Percentiles rank a stretch among this genome's conserved stretches.
Conservation (phyloP, 179 eudicot genomes). For the Vitellaria paradoxa region DNA sequence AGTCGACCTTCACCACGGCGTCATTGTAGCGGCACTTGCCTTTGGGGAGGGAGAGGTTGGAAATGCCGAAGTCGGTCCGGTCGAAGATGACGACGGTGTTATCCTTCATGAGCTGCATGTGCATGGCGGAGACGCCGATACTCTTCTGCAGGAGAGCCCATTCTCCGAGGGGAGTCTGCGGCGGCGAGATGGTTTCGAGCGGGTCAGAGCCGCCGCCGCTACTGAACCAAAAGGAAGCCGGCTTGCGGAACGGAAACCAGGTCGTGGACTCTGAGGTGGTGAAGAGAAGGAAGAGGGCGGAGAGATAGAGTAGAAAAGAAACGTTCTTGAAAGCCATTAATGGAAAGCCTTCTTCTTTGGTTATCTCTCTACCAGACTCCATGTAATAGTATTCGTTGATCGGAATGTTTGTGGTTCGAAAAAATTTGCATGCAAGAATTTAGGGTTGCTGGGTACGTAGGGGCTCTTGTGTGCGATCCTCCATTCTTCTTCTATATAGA, state of each 20-base stretch:
- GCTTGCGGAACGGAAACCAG: too few species aligned
- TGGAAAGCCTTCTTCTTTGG: too few species aligned
- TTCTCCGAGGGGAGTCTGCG: conserved; percentile 22
- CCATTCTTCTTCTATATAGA: too few species aligned
- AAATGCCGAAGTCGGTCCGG: conserved; percentile 74
- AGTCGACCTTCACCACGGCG: conserved; percentile 29
- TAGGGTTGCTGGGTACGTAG: too few species aligned
- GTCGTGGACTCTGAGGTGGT: neutral
- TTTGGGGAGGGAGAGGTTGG: conserved; percentile 56
- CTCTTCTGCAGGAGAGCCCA: conserved; percentile 51
- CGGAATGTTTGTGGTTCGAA: too few species aligned
- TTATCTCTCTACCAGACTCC: too few species aligned
- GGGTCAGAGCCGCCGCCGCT: too few species aligned
- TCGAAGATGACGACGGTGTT: conserved; percentile 69
- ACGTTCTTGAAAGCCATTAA: neutral
- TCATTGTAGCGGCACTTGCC: conserved; percentile 32
- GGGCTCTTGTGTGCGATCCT: too few species aligned
- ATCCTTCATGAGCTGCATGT: conserved; percentile 79
- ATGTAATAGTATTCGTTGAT: too few species aligned
- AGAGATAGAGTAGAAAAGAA: neutral
- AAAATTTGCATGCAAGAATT: too few species aligned
- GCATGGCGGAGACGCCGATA: conserved; percentile 89
- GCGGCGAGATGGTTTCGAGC: neutral
- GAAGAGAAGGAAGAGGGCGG: neutral
- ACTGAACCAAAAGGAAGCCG: too few species aligned